phyloP scores from a whole-genome alignment of 306 rosid genomes.

The Quercus cerris region DNA sequence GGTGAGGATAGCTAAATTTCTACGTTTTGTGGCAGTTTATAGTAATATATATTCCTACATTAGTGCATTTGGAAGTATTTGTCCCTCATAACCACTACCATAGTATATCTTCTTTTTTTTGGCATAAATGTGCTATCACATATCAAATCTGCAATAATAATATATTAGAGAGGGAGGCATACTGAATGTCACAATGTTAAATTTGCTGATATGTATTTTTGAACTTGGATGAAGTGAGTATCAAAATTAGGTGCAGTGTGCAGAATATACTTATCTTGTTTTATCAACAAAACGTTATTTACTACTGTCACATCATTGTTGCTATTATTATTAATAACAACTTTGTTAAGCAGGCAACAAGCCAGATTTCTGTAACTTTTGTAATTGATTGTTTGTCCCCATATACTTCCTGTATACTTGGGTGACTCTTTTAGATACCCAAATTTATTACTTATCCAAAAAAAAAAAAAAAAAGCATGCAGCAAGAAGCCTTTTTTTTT shows the following conservation, averaged over 20 bases:
- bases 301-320: too few species aligned
- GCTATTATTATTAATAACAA: too few species aligned
- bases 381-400: too few species aligned
- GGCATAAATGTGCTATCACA: background rate
- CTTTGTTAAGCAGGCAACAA: too few species aligned
- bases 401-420: too few species aligned
- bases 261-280: background rate
- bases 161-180: background rate
- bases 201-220: background rate
- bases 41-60: background rate
- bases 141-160: background rate
- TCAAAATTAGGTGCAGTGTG: background rate
- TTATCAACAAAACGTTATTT: background rate
- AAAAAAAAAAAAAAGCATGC: too few species aligned
- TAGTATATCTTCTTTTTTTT: background rate
- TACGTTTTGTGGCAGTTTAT: background rate
- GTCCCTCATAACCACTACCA: background rate
- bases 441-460: too few species aligned
- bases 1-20: slow-evolving; percentile 52
- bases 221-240: background rate
- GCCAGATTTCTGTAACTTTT: too few species aligned
- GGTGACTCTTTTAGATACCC: too few species aligned
- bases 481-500: too few species aligned
- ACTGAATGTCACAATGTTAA: background rate
- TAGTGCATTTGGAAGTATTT: background rate